Base-by-base conservation (phyloP, 2,329 filamentous ascomycete genomes). In the Aspergillus quadrilineatus region DNA sequence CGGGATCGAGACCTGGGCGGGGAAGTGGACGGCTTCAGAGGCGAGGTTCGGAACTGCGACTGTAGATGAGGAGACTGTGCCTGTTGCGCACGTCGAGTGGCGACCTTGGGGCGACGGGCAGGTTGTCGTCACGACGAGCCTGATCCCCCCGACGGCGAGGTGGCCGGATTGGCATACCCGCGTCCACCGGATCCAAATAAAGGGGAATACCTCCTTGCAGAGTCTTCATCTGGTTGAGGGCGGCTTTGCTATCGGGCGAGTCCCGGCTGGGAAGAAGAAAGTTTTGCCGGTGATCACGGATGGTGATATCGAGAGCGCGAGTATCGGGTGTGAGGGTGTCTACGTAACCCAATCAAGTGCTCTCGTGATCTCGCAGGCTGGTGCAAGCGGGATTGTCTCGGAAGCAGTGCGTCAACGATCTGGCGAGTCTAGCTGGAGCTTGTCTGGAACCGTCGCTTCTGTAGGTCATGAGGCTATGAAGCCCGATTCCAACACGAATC, bases 141-240 rank as follows among this genome's bases (percentile, higher is more conserved):
- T 73, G 4, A 59, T 72, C 10, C 65, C 70, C 10, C 68, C 69
- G 3, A 61, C 60, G 15, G 54, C 56, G 32, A 48, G 58, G 2
- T 70, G 67, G 67, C 68, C 68, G 10, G 66, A 70, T 45, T 73
- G 70, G 70, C 70, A 73, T 56, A 52, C 69, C 1, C 59, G 70
- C 7, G 47, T 70, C 15, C 70, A 72, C 50, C 55, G 54, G 10
- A 65, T 71, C 7, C 49, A 26, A 9, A 7, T 44, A 5, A 28
- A 17, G 5, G 6, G 29, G 43, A 17, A 15, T 0, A 6, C 5
- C 6, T 36, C 5, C 22, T 10, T 36, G 28, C 3, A 10, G 4
- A 49, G n/a, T 50, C 65, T 47, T 45, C 14, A 49, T 39, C 2
- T 29, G 4, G 55, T 53, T 5, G 55, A 53, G 10, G 55, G 55